phyloP scores from a whole-genome alignment of 306 rosid species.

The Datisca glomerata region DNA sequence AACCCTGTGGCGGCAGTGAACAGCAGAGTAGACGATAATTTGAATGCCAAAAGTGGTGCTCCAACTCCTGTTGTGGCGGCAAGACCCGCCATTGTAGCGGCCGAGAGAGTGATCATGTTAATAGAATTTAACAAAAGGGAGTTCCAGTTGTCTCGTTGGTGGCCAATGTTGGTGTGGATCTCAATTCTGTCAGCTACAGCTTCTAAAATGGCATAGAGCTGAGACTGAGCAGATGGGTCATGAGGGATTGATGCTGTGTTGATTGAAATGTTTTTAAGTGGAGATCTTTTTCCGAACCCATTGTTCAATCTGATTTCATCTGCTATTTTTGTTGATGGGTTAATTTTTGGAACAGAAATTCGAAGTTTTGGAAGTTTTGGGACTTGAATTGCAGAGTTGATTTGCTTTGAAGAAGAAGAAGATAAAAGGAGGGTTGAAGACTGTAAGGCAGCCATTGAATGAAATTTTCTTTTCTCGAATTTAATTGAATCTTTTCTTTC shows the following conservation, averaged over 20 bases:
- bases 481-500: background rate
- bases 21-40: slow-evolving; percentile 51
- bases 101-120: slow-evolving; percentile 56
- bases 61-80: slow-evolving; percentile 27
- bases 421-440: slow-evolving; percentile 15
- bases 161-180: slow-evolving; percentile 61
- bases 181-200: slow-evolving; percentile 54
- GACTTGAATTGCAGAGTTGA: slow-evolving; percentile 36
- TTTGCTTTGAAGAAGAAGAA: slow-evolving; percentile 15
- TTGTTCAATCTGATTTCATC: slow-evolving; percentile 21
- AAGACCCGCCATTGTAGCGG: slow-evolving; percentile 52
- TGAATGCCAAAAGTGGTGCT: slow-evolving; percentile 39
- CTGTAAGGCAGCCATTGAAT: slow-evolving; percentile 34
- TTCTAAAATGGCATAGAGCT: slow-evolving; percentile 50
- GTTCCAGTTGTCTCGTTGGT: slow-evolving; percentile 82
- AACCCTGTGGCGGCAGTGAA: slow-evolving; percentile 51
- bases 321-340: slow-evolving; percentile 22
- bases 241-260: background rate
- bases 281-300: slow-evolving; percentile 18
- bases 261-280: background rate
- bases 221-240: background rate
- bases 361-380: slow-evolving; percentile 29
- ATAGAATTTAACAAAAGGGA: slow-evolving; percentile 38
- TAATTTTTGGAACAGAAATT: slow-evolving; percentile 11
- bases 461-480: background rate